phyloP scores from a whole-genome alignment of 306 rosid genomes.

The Quercus bicolor region DNA sequence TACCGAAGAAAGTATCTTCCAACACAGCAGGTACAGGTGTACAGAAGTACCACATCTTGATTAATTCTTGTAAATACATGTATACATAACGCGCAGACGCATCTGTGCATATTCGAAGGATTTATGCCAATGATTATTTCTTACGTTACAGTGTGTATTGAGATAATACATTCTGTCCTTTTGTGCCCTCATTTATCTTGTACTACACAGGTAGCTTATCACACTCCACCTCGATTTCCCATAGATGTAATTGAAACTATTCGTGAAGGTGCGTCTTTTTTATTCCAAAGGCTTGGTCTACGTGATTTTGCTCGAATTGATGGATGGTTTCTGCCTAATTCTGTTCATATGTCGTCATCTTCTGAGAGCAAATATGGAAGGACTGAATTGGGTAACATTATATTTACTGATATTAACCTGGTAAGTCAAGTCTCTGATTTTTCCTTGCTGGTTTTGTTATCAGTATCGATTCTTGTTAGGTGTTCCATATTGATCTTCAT shows the following conservation, averaged over 20 bases:
- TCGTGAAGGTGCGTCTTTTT: slow-evolving; percentile 75
- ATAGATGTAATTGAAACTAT: slow-evolving; percentile 67
- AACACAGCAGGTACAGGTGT: slow-evolving; percentile 75
- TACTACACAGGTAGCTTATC: slow-evolving; percentile 75
- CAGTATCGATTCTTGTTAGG: slow-evolving; percentile 10
- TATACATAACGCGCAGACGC: neutral
- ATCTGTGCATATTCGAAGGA: neutral
- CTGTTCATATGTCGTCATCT: slow-evolving; percentile 34
- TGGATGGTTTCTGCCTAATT: slow-evolving; percentile 90
- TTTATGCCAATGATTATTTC: slow-evolving; percentile 7
- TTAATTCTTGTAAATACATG: neutral
- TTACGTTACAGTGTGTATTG: neutral
- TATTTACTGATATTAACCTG: slow-evolving; percentile 92
- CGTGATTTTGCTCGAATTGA: slow-evolving; percentile 93
- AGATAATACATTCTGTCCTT: neutral
- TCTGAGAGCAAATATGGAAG: slow-evolving; percentile 57
- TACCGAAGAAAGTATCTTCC: slow-evolving; percentile 96
- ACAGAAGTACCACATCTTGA: neutral
- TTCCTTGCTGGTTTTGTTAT: slow-evolving; percentile 13
- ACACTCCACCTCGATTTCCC: slow-evolving; percentile 92
- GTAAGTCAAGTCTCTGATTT: slow-evolving; percentile 41
- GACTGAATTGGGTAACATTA: slow-evolving; percentile 62
- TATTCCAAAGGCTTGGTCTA: slow-evolving; percentile 63
- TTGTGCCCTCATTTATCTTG: slow-evolving; percentile 3
- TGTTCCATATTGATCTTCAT: slow-evolving; percentile 18